Base-by-base conservation (phyloP, 176 grass and related monocot species). In the Calamus simplicifolius region DNA sequence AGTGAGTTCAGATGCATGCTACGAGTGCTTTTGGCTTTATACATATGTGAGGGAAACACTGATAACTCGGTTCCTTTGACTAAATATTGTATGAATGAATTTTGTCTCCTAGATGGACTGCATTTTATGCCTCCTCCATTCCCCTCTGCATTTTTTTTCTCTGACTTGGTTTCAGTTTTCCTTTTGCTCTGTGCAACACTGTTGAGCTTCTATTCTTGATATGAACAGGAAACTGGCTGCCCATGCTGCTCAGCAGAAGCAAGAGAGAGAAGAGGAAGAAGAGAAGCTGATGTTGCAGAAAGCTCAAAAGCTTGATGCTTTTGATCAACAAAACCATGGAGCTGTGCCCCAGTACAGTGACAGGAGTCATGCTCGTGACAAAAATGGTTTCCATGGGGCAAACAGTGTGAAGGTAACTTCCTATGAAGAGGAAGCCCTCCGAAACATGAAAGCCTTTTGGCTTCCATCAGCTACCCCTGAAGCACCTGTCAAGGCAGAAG, bases 401-500 rank as follows among this genome's bases (percentile, higher is more conserved):
- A 18, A 52, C n/a, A 52, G 50, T 52, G 16, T 18, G 50, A 52
- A n/a, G n/a, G 50, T 52, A 52, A 52, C 50, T 52, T 52, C 50
- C 14, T 18, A 52, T n/a, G 50, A 18, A 5, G 50, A 52, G 50
- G 50, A 97, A 73, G 93, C 93, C 58, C 75, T 98, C 6, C 93
- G 93, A 59, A 85, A 73, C 63, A 92, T 98, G 93, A 98, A 92
- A 69, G 93, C 93, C 13, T 92, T 92, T 50, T 92, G 93, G 93
- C 93, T 98, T 71, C 88, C 93, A 1, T 98, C 93, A 21, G 93
- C 93, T 35, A 98, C 93, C 4, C 93, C 93, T 30, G 84, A 82
- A 78, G 81, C 87, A 3, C 67, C 62, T 0, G 43, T 80, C 25
- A 98, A 85, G 75, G 73, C 79, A 10, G 75, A 78, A 17, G 72